Conservation (phyloP, 345 rosid species). For the Rhizophora apiculata region DNA sequence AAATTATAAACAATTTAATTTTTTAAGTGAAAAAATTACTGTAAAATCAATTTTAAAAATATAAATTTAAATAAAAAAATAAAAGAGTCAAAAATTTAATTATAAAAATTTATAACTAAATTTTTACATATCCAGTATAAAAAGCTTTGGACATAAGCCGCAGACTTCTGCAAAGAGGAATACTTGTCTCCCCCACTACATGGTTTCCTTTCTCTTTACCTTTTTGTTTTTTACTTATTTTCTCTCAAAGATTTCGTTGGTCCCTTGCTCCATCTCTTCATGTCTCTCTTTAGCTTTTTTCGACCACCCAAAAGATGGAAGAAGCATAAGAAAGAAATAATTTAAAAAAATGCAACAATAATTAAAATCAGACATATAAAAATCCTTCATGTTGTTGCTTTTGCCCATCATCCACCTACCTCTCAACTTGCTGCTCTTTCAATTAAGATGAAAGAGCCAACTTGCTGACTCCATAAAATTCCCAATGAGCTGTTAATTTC, state of each 20-base stretch:
- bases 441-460: neutral
- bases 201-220: neutral
- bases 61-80: no score
- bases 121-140: neutral
- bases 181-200: constrained; percentile 29
- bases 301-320: constrained; percentile 14
- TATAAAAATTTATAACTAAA: no score
- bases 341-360: constrained; percentile 4
- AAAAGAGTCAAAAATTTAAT: no score
- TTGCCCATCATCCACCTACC: constrained; percentile 6
- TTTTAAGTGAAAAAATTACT: no score
- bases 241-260: neutral
- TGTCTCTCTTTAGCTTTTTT: constrained; percentile 26
- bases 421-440: constrained; percentile 1
- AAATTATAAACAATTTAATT: no score
- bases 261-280: constrained; percentile 24
- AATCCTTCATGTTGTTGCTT: neutral
- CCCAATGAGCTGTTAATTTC: neutral
- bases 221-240: neutral
- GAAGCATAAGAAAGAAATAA: constrained; percentile 1
- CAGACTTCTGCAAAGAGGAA: constrained; percentile 20
- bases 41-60: no score
- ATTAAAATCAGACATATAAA: neutral
- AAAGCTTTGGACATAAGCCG: constrained; percentile 20
- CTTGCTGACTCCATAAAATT: neutral